Conservation (phyloP, 1,139 yeast genomes). For the Arxiozyma bovina region DNA sequence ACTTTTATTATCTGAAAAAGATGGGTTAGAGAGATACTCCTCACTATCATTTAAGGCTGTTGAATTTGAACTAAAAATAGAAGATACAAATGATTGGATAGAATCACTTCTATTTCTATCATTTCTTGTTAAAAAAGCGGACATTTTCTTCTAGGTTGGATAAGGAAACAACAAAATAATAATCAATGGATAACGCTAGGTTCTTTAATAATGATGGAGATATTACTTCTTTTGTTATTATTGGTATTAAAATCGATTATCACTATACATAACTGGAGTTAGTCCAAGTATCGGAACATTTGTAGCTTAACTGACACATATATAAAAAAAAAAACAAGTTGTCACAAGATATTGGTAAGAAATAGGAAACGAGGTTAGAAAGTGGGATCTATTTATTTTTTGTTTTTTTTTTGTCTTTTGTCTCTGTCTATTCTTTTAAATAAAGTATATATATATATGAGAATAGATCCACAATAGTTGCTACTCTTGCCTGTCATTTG, state of each 20-base stretch:
- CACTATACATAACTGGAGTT: not conserved
- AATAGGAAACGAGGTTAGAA: too few relatives aligned
- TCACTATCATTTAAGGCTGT: not conserved
- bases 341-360: not conserved
- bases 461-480: too few relatives aligned
- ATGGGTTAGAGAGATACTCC: not conserved
- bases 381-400: too few relatives aligned
- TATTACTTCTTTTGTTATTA: too few relatives aligned
- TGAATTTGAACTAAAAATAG: not conserved
- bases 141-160: not conserved
- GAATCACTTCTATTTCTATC: constrained; percentile 5
- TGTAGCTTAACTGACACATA: not conserved
- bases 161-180: too few relatives aligned
- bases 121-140: not conserved
- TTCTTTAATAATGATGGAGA: too few relatives aligned
- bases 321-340: too few relatives aligned
- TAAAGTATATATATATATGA: too few relatives aligned
- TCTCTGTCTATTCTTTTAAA: too few relatives aligned
- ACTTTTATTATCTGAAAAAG: not conserved
- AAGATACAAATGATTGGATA: constrained; percentile 2
- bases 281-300: too few relatives aligned
- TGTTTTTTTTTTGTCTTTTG: too few relatives aligned
- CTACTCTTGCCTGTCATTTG: too few relatives aligned
- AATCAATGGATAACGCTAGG: not conserved
- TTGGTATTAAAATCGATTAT: not conserved